Base-by-base conservation (phyloP, 2,329 filamentous ascomycete species). In the Aquanectria penicillioides region DNA sequence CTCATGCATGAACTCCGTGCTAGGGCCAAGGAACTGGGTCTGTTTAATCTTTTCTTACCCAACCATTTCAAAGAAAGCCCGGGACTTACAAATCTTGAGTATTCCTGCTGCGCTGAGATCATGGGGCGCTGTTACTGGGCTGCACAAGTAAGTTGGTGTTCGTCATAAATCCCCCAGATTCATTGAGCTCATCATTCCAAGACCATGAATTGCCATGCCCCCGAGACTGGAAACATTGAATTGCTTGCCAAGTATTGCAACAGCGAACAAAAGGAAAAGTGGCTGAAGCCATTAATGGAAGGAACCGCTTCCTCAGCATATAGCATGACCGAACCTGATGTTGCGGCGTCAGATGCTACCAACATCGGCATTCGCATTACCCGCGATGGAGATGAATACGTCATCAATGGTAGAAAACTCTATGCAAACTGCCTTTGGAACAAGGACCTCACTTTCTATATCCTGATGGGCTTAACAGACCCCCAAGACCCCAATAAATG, bases 21-120 rank as follows among this genome's bases (percentile, higher is more conserved):
- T 6, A 47, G 37, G 74, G 94, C 93, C 33, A 85, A 83, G 72
- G 83, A 89, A 64, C 82, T 94, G 15, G 94, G 93, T 1, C 81
- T 97, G 44, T 97, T 93, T 93, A 97, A 97, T 77, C 89, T 97
- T 86, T 97, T 97, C 81, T 77, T 97, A 68, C 91, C 93, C 59
- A 93, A 90, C 69, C 92, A 96, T 78, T 97, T 96, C 83, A 91
- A 90, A 75, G 91, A 96, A 79, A 93, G 92, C 6, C 92, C 93
- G n/a, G 93, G 93, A 11, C 95, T 92, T 78, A 91, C 87, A 57
- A 97, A 97, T 76, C 81, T 97, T 53, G 93, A 97, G 77, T 97
- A 97, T 73, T 94, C 93, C 9, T 81, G 97, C 69, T 97, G 97
- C 92, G 93, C 93, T 20, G 94, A 97, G 79, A 89, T 91, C 77